Conservation (phyloP, 345 rosid genomes). For the Camelina sativa region DNA sequence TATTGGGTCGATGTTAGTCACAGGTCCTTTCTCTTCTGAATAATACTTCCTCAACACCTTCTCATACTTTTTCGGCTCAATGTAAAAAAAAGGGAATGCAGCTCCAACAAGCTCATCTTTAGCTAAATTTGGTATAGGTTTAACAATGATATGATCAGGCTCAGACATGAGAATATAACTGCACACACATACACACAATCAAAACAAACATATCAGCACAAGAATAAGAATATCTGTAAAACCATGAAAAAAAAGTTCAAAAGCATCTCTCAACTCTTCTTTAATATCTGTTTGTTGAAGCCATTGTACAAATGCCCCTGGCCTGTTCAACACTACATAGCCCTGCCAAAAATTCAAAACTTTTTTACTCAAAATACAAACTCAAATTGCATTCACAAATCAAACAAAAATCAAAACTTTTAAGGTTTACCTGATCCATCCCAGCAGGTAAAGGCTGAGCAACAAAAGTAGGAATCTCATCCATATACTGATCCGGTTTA, state of each 20-base stretch:
- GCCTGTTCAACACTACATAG: conserved; percentile 91
- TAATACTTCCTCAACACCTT: conserved; percentile 74
- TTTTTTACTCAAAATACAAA: not conserved
- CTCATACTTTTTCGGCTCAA: conserved; percentile 91
- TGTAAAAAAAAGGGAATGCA: conserved; percentile 97
- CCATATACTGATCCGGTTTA: conserved; percentile 78
- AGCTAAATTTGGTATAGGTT: conserved; percentile 94
- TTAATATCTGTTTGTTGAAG: conserved; percentile 80
- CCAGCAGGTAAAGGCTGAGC: conserved; percentile 95
- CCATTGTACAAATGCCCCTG: conserved; percentile 99
- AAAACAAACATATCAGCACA: conserved; percentile 1
- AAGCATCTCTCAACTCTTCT: conserved; percentile 70
- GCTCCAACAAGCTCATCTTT: conserved; percentile 84
- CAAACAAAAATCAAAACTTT: not conserved
- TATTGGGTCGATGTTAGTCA: conserved; percentile 84
- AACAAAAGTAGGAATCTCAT: conserved; percentile 96
- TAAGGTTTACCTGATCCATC: conserved; percentile 72
- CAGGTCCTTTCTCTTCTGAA: conserved; percentile 78
- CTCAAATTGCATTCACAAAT: not conserved
- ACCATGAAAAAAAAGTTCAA: not conserved
- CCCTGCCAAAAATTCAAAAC: conserved; percentile 56
- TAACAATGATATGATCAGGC: conserved; percentile 93
- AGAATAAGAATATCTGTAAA: not conserved
- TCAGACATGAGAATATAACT: conserved; percentile 95
- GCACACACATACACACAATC: not conserved